Evolutionary conservation across 2,329 filamentous ascomycete genomes (phyloP), one percentile per base, ranked within the genome.

Genomic region (Arthroderma sp.): DNA sequence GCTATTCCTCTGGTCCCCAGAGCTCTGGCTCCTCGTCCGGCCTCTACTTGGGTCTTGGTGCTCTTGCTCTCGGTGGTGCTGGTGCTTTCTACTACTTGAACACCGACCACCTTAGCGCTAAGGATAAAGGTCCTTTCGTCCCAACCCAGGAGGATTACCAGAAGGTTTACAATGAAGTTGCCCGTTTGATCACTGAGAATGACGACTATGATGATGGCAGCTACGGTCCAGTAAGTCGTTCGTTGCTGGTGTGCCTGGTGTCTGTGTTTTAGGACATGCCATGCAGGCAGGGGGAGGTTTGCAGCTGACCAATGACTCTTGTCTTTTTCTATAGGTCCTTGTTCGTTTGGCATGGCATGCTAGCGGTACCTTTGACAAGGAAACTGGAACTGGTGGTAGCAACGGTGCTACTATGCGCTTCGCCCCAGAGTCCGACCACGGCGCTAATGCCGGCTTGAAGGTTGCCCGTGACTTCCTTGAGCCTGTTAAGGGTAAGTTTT

Each of bases 381-480:
- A 77, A 60, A 94, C 88, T 28, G 75, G 77, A 52, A 96, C 89
- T 38, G 91, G 89, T 57, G 89, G 89, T 54, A 89, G 83, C 73
- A 94, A 96, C 65, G 89, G 91, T 53, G 89, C 89, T 47, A 95
- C 88, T 53, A 96, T 96, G 91, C 80, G 91, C 61, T 96, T 95
- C 64, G 73, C 80, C 27, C 88, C 89, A 39, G 91, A 96, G 70
- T 73, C 78, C 49, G 80, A 81, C 64, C 89, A 98, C 67, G 87
- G 87, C 55, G 91, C 89, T 66, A 98, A 98, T 61, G 86, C 89
- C 48, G 91, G 89, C 55, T 74, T 96, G 58, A 80, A 83, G 62
- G 70, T 77, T 56, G 91, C 89, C 50, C 85, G 89, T 48, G 81
- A 94, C 67, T 95, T 96, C 73, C 77, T 96, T 48, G 84, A 93